Conservation (phyloP, 2,329 filamentous ascomycete species). For the Elsinoe necatrix region DNA sequence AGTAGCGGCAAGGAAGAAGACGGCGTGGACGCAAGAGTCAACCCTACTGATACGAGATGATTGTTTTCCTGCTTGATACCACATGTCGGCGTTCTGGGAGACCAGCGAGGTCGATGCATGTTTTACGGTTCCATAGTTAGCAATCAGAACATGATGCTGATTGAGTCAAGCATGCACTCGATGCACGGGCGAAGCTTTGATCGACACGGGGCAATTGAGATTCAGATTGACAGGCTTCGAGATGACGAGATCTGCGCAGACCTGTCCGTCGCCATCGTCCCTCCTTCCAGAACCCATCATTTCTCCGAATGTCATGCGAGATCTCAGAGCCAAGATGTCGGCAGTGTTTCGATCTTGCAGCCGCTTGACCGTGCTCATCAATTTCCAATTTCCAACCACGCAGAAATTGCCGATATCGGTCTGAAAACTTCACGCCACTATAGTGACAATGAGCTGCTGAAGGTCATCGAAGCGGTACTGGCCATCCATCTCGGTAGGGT, state of each 20-base stretch:
- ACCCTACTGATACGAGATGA: slow-evolving; percentile 13
- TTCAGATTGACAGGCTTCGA: slow-evolving; percentile 11
- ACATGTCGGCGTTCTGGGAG: neutral
- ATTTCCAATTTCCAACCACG: neutral
- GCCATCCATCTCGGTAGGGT: neutral
- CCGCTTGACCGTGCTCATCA: neutral
- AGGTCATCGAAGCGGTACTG: neutral
- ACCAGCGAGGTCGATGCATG: neutral
- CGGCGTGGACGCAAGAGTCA: slow-evolving; percentile 25
- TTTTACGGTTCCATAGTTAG: no score
- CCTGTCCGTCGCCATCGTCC: neutral
- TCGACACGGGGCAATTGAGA: slow-evolving; percentile 9
- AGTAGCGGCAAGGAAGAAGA: slow-evolving; percentile 46
- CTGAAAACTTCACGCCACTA: neutral
- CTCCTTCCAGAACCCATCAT: neutral
- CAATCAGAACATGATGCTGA: neutral
- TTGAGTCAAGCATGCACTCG: neutral
- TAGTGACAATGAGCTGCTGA: no score
- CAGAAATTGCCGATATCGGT: neutral
- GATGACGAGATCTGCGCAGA: slow-evolving; percentile 9
- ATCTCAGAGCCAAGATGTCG: slow-evolving; percentile 2
- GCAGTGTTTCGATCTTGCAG: slow-evolving; percentile 2
- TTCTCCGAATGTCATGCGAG: neutral
- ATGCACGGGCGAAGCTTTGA: slow-evolving; percentile 9
- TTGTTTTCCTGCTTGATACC: slow-evolving; percentile 12